Conservation (phyloP, 331 rosid genomes). For the Quercus lobata region DNA sequence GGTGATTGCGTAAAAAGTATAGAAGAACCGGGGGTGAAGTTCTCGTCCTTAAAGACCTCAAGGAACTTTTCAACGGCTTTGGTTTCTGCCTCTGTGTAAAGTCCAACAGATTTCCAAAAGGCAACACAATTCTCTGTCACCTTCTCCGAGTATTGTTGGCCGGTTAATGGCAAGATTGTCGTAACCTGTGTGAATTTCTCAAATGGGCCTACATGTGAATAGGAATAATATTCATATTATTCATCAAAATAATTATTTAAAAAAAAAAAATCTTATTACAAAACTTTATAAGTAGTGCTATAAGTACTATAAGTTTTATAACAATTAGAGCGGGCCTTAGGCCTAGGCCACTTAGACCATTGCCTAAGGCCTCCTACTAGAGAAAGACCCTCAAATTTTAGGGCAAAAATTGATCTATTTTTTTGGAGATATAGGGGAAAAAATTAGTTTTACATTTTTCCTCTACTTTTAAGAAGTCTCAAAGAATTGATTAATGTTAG, state of each 20-base stretch:
- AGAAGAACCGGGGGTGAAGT: slow-evolving; percentile 55
- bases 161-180: slow-evolving; percentile 43
- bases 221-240: too few species aligned
- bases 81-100: slow-evolving; percentile 56
- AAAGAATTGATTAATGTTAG: too few species aligned
- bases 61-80: slow-evolving; percentile 50
- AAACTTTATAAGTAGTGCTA: too few species aligned
- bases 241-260: too few species aligned
- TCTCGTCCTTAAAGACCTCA: slow-evolving; percentile 40
- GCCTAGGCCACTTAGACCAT: too few species aligned
- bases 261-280: too few species aligned
- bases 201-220: slow-evolving; percentile 44
- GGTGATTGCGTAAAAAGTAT: slow-evolving; percentile 61
- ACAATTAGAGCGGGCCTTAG: fast-evolving
- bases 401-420: too few species aligned
- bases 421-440: too few species aligned
- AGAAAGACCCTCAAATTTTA: fast-evolving
- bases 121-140: slow-evolving; percentile 59
- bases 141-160: slow-evolving; percentile 53
- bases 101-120: slow-evolving; percentile 51
- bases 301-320: too few species aligned
- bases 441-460: too few species aligned
- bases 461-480: too few species aligned
- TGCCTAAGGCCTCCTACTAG: fast-evolving
- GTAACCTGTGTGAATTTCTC: slow-evolving; percentile 62